Conservation (phyloP, 306 rosid species). For the Vigna mungo region DNA sequence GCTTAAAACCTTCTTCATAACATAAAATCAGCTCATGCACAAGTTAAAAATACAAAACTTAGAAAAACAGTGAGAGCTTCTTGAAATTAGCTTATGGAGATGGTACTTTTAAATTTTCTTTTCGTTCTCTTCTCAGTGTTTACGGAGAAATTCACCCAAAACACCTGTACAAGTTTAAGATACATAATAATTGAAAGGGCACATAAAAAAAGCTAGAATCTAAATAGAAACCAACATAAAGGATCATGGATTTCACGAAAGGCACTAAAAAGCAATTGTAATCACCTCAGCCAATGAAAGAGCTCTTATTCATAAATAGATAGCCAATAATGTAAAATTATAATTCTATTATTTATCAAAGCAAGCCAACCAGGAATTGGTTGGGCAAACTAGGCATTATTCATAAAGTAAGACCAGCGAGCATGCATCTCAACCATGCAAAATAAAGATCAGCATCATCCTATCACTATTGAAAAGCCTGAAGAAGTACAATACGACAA, state of each 20-base stretch:
- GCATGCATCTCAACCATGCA: too few species aligned
- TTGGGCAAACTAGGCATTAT: background rate
- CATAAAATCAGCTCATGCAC: too few species aligned
- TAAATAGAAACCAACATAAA: constrained; percentile 1
- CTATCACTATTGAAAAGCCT: background rate
- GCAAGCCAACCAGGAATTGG: background rate
- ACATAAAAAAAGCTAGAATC: background rate
- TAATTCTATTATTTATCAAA: background rate
- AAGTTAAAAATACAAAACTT: too few species aligned
- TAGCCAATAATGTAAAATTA: background rate
- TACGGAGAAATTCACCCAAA: too few species aligned
- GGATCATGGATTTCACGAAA: constrained; percentile 10
- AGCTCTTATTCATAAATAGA: background rate
- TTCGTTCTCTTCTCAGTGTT: too few species aligned
- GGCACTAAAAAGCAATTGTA: background rate
- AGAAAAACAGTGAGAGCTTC: too few species aligned
- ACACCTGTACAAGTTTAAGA: background rate
- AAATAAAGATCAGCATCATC: background rate
- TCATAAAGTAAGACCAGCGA: too few species aligned
- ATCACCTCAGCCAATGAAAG: background rate
- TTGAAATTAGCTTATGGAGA: too few species aligned
- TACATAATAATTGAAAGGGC: background rate
- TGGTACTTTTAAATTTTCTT: too few species aligned
- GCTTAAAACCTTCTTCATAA: background rate
- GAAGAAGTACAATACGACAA: background rate